Evolutionary conservation across 176 grass and related monocot species (phyloP), one percentile per base, ranked within the genome.

Genomic region (Luzula sylvatica): DNA sequence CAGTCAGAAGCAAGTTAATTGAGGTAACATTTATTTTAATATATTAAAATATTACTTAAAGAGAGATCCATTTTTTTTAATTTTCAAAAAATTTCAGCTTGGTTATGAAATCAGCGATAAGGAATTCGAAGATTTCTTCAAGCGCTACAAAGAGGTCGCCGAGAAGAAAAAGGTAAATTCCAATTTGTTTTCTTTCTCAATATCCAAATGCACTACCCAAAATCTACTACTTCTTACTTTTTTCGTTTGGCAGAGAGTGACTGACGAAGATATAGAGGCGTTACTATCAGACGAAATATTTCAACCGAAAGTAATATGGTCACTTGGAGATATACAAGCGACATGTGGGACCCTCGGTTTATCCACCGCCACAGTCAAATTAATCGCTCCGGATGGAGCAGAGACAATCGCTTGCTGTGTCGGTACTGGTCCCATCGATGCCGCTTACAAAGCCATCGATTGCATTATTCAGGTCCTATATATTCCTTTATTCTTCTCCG

Each of bases 41-140:
- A 20, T 42, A 54, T 28, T 28, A 19, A 29, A 19, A 65, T 15
- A 18, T 65, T 2, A 38, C 15, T 22, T 15, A 55, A 55, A 68
- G 20, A 56, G 23, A 50, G 46, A 22, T 46, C 39, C 47, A 59
- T 32, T 76, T n/a, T 12, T 2, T 76, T n/a, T 14, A 38, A 23
- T 35, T 60, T 24, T 48, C n/a, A 56, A 54, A 8, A 3, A 35
- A 4, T 35, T 60, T 60, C 65, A 98, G 85, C 82, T 90, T 52
- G 92, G 92, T 55, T 98, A 90, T 79, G 78, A 90, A 23, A 77
- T 98, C 50, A 61, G 38, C 65, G 92, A 82, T 16, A 80, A 87
- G 65, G 92, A 98, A 80, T 76, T 98, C 46, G 74, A 87, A 56
- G 92, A 90, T 68, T 85, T 90, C 48, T 98, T 98, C 74, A 98